Conservation (phyloP, 2,329 filamentous ascomycete species). For the Chaetomiaceae sp. region DNA sequence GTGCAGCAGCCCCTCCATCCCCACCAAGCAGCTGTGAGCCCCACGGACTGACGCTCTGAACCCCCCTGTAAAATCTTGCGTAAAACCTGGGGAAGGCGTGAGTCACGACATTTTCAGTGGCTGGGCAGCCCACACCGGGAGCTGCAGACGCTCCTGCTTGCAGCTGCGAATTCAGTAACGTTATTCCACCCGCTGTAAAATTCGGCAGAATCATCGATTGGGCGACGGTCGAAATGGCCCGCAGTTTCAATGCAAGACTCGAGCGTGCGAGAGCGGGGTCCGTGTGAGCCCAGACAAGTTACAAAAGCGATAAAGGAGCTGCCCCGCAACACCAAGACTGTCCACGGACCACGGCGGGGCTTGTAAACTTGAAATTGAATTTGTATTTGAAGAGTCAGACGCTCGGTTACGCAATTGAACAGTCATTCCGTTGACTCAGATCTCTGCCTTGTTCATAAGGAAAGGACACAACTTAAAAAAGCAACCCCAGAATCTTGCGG, state of each 20-base stretch:
- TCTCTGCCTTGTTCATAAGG: too few relatives aligned
- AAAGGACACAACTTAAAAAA: neutral
- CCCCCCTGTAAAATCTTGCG: constrained; percentile 17
- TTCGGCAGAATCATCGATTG: neutral
- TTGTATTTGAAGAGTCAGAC: neutral
- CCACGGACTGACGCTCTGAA: constrained; percentile 11
- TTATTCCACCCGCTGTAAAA: constrained; percentile 2
- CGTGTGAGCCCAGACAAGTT: too few relatives aligned
- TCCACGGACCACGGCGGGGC: neutral
- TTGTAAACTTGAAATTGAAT: neutral
- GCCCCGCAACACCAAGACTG: neutral
- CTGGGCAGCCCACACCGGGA: constrained; percentile 12
- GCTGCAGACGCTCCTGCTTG: constrained; percentile 1
- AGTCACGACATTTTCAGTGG: constrained; percentile 19
- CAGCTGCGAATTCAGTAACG: neutral
- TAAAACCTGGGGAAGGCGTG: constrained; percentile 24
- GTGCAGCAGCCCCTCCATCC: constrained; percentile 7
- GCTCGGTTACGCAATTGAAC: neutral
- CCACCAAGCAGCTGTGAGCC: constrained; percentile 17
- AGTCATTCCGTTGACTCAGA: constrained; percentile 3
- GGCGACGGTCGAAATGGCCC: too few relatives aligned
- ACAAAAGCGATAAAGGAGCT: constrained; percentile 6
- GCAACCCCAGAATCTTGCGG: neutral
- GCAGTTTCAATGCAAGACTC: too few relatives aligned
- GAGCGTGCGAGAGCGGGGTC: too few relatives aligned